Conservation (phyloP, 129 eudicot species). For the Mikania micrantha region DNA sequence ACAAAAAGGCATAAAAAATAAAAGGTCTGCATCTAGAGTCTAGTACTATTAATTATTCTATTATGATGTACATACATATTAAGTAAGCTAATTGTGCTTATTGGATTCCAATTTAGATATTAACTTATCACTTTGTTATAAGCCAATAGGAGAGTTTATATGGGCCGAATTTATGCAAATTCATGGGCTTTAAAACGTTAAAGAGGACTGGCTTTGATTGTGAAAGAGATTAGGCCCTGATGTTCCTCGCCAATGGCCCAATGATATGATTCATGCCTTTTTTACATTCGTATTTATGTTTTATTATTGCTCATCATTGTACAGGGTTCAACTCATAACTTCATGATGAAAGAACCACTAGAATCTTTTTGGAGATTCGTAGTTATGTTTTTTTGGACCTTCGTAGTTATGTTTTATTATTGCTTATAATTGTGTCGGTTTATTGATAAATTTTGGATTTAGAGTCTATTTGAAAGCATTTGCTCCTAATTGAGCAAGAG, state of each 20-base stretch:
- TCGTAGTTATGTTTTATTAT: too few relatives aligned
- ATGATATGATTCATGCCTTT: not conserved
- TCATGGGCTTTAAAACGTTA: not conserved
- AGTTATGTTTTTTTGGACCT: too few relatives aligned
- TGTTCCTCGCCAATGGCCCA: not conserved
- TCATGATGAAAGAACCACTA: too few relatives aligned
- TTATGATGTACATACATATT: too few relatives aligned
- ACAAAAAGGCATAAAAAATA: constrained; percentile 29
- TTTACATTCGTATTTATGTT: not conserved
- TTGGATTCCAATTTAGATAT: not conserved
- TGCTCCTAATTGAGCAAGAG: too few relatives aligned
- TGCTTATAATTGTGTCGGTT: too few relatives aligned
- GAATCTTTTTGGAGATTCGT: too few relatives aligned
- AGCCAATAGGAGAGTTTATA: not conserved
- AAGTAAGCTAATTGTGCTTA: not conserved
- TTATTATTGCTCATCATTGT: not conserved
- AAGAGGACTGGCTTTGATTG: not conserved
- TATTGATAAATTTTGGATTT: too few relatives aligned
- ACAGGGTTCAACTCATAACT: too few relatives aligned
- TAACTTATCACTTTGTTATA: not conserved
- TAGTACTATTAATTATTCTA: constrained; percentile 6
- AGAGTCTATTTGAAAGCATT: too few relatives aligned
- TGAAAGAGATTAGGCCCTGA: not conserved
- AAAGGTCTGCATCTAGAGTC: constrained; percentile 11
- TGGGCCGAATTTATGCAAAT: not conserved